Base-by-base conservation (phyloP, 768 basidiomycete genomes). In the Collybia sp. region DNA sequence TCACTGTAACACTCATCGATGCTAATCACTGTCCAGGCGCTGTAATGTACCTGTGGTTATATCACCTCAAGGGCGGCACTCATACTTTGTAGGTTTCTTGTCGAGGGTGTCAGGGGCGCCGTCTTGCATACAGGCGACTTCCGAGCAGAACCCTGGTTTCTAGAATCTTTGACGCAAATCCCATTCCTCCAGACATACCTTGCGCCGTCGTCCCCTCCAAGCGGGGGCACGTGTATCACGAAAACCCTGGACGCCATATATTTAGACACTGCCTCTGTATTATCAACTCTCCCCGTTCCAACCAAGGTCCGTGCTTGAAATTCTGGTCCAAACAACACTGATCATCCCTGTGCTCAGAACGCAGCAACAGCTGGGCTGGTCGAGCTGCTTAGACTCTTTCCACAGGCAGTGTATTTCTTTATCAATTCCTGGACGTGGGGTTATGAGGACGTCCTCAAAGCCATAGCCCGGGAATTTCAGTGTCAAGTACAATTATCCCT, bases 1-100 rank as follows among this genome's bases (percentile, higher is more conserved):
- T 95, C 9, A 82, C 73, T 0, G 73, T 96, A 46, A 94, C 92
- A 0, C 72, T 88, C 9, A 63, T 96, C 6, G 89, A 94, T 56
- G 94, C 94, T 0, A 96, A 96, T 57, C 94, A 97, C 61, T 96
- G 93, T 59, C 94, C 92, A 10, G 94, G 94, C 0, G 85, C 93
- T 0, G 85, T 92, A 35, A 95, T 97, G 93, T 93, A 56, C 19
- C 82, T 65, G 3, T 20, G 15, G 15, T 8, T 17, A 35, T 10
- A 25, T 6, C 31, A 34, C 36, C 37, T 16, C 13, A 30, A 39
- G 16, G 2, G 37, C 12, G 32, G 20, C 16, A 12, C 38, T 36
- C 30, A 40, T 40, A 44, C 38, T 20, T 46, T 8, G 13, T 52
- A 95, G 93, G 87, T 95, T 88, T 57, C 74, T 93, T 13, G 79